Evolutionary conservation across 345 rosid genomes (phyloP).

Genomic region (Populus nigra): DNA sequence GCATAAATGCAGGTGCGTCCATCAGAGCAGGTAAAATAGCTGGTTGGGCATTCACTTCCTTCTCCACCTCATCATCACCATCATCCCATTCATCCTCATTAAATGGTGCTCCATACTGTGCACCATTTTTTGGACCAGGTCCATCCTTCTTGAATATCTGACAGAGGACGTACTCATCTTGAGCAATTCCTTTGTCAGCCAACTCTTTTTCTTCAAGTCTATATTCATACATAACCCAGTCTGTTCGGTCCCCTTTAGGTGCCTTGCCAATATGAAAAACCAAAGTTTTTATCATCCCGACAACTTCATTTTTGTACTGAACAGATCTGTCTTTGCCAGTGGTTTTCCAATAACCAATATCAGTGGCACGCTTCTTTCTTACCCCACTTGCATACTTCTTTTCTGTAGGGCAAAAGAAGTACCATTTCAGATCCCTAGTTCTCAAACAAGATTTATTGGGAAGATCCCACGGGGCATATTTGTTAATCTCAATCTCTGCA

Average conservation of each 20-base stretch:
- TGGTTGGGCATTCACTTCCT: slow-evolving; percentile 13
- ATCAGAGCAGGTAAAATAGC: slow-evolving; percentile 13
- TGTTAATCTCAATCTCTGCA: slow-evolving; percentile 59
- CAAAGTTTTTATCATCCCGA: slow-evolving; percentile 64
- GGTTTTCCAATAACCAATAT: slow-evolving; percentile 68
- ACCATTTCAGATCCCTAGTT: slow-evolving; percentile 71
- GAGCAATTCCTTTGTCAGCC: slow-evolving; percentile 31
- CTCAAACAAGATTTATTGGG: slow-evolving; percentile 34
- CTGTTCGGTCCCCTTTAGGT: slow-evolving; percentile 51
- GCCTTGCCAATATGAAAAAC: slow-evolving; percentile 57
- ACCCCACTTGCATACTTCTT: slow-evolving; percentile 55
- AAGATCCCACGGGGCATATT: slow-evolving; percentile 67
- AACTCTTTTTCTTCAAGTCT: slow-evolving; percentile 47
- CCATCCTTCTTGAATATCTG: slow-evolving; percentile 63
- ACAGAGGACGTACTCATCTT: slow-evolving; percentile 62
- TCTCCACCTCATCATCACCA: slow-evolving; percentile 30
- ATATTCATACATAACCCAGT: slow-evolving; percentile 89
- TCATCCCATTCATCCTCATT: slow-evolving; percentile 73
- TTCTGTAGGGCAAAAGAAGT: slow-evolving; percentile 68
- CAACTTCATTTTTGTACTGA: slow-evolving; percentile 29
- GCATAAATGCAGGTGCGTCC: background rate
- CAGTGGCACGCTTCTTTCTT: slow-evolving; percentile 48
- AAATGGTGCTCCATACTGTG: slow-evolving; percentile 78
- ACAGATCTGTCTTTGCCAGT: slow-evolving; percentile 70
- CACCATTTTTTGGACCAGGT: slow-evolving; percentile 65